Evolutionary conservation across 352 stramenopile species (phyloP).

Genomic region (Phytophthora crassamura): DNA sequence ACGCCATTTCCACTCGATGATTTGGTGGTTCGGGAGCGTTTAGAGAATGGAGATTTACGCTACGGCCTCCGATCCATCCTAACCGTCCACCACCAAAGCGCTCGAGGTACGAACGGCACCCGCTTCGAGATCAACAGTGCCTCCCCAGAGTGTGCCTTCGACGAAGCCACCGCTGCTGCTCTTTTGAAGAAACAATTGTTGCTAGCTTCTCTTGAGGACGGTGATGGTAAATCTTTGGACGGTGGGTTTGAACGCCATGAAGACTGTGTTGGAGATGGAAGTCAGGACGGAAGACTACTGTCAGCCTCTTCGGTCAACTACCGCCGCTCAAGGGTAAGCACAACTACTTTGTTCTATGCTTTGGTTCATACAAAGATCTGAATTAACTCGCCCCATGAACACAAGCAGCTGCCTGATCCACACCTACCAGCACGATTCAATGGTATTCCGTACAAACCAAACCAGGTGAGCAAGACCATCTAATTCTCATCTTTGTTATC

Average conservation of each 20-base stretch:
- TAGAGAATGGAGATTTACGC: constrained; percentile 51
- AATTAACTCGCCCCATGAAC: background rate
- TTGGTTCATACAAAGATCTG: background rate
- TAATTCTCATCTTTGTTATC: background rate
- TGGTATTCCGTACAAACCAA: constrained; percentile 61
- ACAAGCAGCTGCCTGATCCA: constrained; percentile 49
- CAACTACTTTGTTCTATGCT: background rate
- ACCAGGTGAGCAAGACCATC: constrained; percentile 37
- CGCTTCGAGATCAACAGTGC: constrained; percentile 30
- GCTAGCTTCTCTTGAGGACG: background rate
- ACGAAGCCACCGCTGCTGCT: constrained; percentile 14
- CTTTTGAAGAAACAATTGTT: constrained; percentile 10
- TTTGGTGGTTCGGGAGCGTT: constrained; percentile 51
- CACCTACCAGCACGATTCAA: constrained; percentile 72
- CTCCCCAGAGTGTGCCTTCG: constrained; percentile 28
- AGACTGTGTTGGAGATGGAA: background rate
- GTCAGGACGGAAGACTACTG: background rate
- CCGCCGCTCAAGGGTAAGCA: constrained; percentile 20
- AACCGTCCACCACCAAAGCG: constrained; percentile 57
- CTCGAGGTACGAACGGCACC: constrained; percentile 22
- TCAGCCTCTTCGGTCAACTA: constrained; percentile 27
- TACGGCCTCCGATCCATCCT: constrained; percentile 54
- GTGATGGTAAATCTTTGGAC: background rate
- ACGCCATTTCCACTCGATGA: constrained; percentile 60
- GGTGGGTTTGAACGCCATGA: background rate